Evolutionary conservation across 768 basidiomycete genomes (phyloP), one percentile per base, ranked within the genome.

Genomic region (Hericium coralloides): DNA sequence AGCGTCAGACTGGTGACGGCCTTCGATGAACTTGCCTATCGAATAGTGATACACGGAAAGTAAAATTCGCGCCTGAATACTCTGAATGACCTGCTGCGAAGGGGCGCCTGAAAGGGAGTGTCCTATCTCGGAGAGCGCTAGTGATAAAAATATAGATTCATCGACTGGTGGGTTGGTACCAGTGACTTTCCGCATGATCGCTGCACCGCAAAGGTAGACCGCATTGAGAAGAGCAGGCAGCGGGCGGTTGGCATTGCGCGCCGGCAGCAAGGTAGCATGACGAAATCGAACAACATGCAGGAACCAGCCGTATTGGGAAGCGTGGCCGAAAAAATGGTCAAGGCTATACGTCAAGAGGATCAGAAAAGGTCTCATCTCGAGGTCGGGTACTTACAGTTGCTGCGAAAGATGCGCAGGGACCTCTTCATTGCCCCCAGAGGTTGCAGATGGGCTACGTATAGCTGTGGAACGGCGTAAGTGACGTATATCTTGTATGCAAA

Each of bases 301-400:
- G 68, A 89, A 90, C 64, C 89, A 82, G 4, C 85, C 85, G 57
- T 87, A 76, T 61, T 82, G 77, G 38, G 73, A 66, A 0, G 79
- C 75, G 61, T 87, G 76, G 15, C 78, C 79, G 12, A 83, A 66
- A 64, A 92, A 83, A 25, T 72, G 72, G 63, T 83, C 79, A 3
- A 85, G 66, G 38, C 85, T 88, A 52, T 17, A 31, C 7, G 31
- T 31, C 31, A 31, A 31, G 31, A 31, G 7, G 31, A 31, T 31
- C 31, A 31, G 31, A 31, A 31, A 31, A 9, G 10, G 6, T 9
- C 10, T 45, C 7, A n/a, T 43, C 15, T 20, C 12, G 12, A 38
- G 17, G 17, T 25, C 14, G 6, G 6, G 12, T 49, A 52, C 63
- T 48, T 41, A 60, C 63, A 65, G 59, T 25, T 60, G 55, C 31